Conservation (phyloP, 495 filamentous ascomycete genomes). For the Aspergillus indologenus region DNA sequence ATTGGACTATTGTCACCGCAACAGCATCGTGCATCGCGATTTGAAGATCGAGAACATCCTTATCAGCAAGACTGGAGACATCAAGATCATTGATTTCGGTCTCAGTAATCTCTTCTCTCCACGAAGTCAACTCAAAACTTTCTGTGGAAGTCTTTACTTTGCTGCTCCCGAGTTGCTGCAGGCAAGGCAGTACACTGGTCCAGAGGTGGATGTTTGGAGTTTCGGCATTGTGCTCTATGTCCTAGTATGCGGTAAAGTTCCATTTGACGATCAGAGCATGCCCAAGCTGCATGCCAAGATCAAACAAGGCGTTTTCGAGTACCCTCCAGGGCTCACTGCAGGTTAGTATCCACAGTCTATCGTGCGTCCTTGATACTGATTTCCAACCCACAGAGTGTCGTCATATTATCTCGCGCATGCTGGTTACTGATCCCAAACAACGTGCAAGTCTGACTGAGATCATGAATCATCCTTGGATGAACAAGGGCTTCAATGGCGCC, state of each 20-base stretch:
- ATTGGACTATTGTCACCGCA: conserved; percentile 97
- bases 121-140: conserved; percentile 84
- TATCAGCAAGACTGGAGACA: conserved; percentile 98
- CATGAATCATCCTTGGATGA: conserved; percentile 96
- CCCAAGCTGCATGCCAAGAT: conserved; percentile 98
- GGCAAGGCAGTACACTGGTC: conserved; percentile 89
- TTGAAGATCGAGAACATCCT: conserved; percentile 99
- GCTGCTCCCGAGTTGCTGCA: conserved; percentile 94
- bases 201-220: conserved; percentile 98
- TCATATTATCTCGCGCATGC: conserved; percentile 89
- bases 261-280: conserved; percentile 99
- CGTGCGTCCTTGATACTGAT: background rate
- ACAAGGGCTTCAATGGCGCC: conserved; percentile 80
- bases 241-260: conserved; percentile 95
- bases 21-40: conserved; percentile 97
- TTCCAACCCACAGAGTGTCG: conserved; percentile 69
- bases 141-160: conserved; percentile 97
- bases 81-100: conserved; percentile 99
- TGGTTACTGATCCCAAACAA: conserved; percentile 89
- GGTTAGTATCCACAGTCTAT: conserved; percentile 52
- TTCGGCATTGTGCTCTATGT: conserved; percentile 99
- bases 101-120: conserved; percentile 96
- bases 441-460: conserved; percentile 87
- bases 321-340: conserved; percentile 84
- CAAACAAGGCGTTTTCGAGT: conserved; percentile 94